These are phyloP conservation scores for Starmerella etchellsii DNA, from an alignment of 805 yeast genomes.

Conservation along the genomic window DNA sequence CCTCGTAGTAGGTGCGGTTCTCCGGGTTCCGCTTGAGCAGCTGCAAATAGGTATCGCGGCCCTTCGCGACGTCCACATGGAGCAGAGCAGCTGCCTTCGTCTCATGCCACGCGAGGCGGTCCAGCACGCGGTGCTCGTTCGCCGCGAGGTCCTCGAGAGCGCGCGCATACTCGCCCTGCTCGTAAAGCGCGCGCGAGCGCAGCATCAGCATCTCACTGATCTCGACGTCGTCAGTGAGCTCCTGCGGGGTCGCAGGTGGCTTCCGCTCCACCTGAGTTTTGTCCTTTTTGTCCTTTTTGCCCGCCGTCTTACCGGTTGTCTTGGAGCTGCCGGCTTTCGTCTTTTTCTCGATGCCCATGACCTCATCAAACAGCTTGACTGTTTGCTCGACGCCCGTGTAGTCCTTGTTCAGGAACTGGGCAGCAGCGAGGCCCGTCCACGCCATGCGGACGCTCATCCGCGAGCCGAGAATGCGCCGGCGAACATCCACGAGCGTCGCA, in stretches of 20 bases:
- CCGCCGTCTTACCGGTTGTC: conserved; percentile 33
- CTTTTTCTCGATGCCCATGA: conserved; percentile 39
- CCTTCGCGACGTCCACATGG: conserved; percentile 42
- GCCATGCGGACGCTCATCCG: conserved; percentile 19
- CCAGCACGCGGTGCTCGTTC: conserved; percentile 30
- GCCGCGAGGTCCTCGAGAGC: conserved; percentile 51
- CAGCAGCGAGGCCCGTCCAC: conserved; percentile 32
- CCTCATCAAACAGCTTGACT: conserved; percentile 59
- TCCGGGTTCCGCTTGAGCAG: conserved; percentile 81
- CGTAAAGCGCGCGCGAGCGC: conserved; percentile 52
- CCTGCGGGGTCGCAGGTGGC: conserved; percentile 1
- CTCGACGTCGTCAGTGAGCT: conserved; percentile 45
- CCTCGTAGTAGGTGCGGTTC: conserved; percentile 47
- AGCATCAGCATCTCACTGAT: conserved; percentile 69
- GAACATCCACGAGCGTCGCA: conserved; percentile 45
- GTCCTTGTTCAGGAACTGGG: conserved; percentile 65
- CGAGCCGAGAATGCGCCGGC: conserved; percentile 60
- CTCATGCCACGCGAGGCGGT: conserved; percentile 46
- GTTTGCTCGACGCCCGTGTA: conserved; percentile 57
- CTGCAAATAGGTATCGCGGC: conserved; percentile 55
- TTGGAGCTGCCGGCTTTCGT: conserved; percentile 24
- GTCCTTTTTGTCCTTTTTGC: background rate
- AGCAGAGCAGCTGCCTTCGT: conserved; percentile 51
- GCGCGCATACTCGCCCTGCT: conserved; percentile 46
- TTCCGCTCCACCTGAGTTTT: background rate